Percentiles rank a stretch among this genome's conserved stretches.
phyloP scores from a whole-genome alignment of 345 rosid species.

The Eucalyptus caleyi region DNA sequence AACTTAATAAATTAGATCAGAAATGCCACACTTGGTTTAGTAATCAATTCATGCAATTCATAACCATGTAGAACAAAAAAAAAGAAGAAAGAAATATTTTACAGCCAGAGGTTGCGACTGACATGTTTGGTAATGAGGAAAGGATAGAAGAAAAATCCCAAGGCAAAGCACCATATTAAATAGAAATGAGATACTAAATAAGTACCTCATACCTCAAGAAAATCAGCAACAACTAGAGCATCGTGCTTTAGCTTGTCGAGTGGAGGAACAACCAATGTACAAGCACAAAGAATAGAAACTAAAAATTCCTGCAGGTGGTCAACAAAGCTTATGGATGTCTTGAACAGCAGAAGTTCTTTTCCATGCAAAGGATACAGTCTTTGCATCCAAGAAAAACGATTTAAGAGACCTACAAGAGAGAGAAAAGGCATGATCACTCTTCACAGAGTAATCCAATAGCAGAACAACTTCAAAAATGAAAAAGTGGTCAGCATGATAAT shows the following conservation, averaged over 20 bases:
- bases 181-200: neutral
- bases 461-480: neutral
- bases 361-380: constrained; percentile 49
- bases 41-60: neutral
- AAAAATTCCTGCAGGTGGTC: constrained; percentile 96
- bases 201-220: constrained; percentile 48
- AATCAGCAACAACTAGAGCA: constrained; percentile 32
- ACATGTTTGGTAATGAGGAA: neutral
- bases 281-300: constrained; percentile 51
- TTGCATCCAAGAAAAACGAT: constrained; percentile 94
- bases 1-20: neutral
- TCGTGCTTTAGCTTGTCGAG: constrained; percentile 29
- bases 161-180: neutral
- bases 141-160: neutral
- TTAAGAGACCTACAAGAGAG: constrained; percentile 53
- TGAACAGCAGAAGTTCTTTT: constrained; percentile 56
- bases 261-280: constrained; percentile 67
- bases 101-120: neutral
- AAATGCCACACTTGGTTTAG: neutral
- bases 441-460: neutral
- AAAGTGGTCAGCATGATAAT: neutral
- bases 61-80: neutral
- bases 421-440: neutral
- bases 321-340: constrained; percentile 80
- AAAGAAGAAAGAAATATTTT: neutral